Conservation (phyloP, 2,329 filamentous ascomycete species). For the Cladosporium oxysporum region DNA sequence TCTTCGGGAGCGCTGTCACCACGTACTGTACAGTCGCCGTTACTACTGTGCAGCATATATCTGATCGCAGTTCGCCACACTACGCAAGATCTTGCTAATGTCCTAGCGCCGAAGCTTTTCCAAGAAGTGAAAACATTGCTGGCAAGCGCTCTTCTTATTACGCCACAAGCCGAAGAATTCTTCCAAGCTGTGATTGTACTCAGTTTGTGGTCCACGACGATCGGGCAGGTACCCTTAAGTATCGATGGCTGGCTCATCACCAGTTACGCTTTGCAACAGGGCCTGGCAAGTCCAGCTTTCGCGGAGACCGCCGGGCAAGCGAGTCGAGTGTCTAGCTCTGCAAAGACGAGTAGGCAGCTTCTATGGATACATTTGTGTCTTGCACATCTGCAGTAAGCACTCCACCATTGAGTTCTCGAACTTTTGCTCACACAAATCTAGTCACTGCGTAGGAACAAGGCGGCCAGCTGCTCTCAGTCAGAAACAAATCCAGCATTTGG, state of each 20-base stretch:
- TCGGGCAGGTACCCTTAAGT: slow-evolving; percentile 47
- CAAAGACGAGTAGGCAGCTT: background rate
- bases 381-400: background rate
- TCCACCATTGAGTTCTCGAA: too few relatives aligned
- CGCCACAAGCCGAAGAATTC: slow-evolving; percentile 46
- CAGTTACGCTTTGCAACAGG: slow-evolving; percentile 41
- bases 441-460: slow-evolving; percentile 48
- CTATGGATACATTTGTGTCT: background rate
- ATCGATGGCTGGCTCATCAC: slow-evolving; percentile 47
- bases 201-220: slow-evolving; percentile 50
- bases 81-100: background rate
- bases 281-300: slow-evolving; percentile 13
- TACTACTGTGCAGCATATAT: background rate
- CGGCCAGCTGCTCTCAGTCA: slow-evolving; percentile 43
- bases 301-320: slow-evolving; percentile 35
- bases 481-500: slow-evolving; percentile 40
- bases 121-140: slow-evolving; percentile 38
- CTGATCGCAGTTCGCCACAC: background rate
- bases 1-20: background rate
- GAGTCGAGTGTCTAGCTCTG: slow-evolving; percentile 28
- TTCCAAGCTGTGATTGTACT: slow-evolving; percentile 48
- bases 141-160: slow-evolving; percentile 37
- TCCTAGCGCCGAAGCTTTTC: slow-evolving; percentile 42
- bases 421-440: slow-evolving; percentile 48
- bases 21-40: background rate